These are phyloP conservation scores for Kodamaea alishanica DNA, from an alignment of 1,139 yeast species.

Conservation along the genomic window DNA sequence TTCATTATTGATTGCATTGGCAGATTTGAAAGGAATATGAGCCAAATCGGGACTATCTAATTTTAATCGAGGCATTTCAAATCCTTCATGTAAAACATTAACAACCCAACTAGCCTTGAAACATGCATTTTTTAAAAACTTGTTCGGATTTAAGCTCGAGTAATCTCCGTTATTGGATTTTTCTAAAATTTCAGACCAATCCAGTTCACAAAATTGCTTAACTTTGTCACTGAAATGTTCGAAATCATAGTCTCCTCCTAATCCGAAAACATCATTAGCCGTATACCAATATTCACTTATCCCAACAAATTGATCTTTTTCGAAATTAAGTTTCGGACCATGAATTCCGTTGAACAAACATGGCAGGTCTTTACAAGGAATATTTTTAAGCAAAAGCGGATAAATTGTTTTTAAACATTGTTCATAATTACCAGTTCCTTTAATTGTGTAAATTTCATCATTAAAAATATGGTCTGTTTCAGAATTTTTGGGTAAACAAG, in stretches of 20 bases:
- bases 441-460: slow-evolving; percentile 45
- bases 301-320: slow-evolving; percentile 71
- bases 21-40: slow-evolving; percentile 59
- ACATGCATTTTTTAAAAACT: slow-evolving; percentile 60
- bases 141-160: slow-evolving; percentile 44
- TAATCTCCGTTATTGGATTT: slow-evolving; percentile 52
- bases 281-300: slow-evolving; percentile 85
- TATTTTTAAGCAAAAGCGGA: slow-evolving; percentile 63
- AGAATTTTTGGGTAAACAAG: slow-evolving; percentile 68
- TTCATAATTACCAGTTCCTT: slow-evolving; percentile 68
- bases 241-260: slow-evolving; percentile 74
- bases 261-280: slow-evolving; percentile 72
- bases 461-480: slow-evolving; percentile 37
- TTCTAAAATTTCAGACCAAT: slow-evolving; percentile 52
- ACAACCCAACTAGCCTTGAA: slow-evolving; percentile 83
- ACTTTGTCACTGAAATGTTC: slow-evolving; percentile 57
- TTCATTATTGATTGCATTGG: slow-evolving; percentile 54
- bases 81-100: slow-evolving; percentile 74
- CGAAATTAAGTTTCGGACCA: slow-evolving; percentile 68
- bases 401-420: slow-evolving; percentile 64
- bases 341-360: slow-evolving; percentile 80
- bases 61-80: slow-evolving; percentile 64
- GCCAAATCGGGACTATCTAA: slow-evolving; percentile 28
- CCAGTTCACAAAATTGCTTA: slow-evolving; percentile 60
- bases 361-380: slow-evolving; percentile 73